Percentiles rank a stretch among this genome's conserved stretches.
These are phyloP conservation scores for Drechslera avenae DNA, from an alignment of 2,329 filamentous ascomycete species.

Conservation along the genomic window DNA sequence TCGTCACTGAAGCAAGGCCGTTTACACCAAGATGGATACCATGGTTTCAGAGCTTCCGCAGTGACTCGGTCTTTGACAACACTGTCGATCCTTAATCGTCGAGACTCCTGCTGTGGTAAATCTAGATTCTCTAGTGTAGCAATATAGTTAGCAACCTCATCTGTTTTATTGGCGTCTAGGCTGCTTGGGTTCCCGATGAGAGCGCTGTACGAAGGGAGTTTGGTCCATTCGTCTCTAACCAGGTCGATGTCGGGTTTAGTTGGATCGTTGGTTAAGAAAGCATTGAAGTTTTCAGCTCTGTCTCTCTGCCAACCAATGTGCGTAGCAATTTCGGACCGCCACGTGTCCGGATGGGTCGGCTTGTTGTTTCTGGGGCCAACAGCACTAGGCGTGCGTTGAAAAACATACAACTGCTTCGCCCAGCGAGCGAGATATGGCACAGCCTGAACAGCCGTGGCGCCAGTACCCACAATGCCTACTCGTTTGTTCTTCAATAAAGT, in stretches of 20 bases:
- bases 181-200: slow-evolving; percentile 11
- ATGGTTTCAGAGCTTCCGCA: slow-evolving; percentile 61
- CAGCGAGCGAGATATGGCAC: slow-evolving; percentile 52
- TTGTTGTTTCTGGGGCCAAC: slow-evolving; percentile 47
- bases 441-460: slow-evolving; percentile 42
- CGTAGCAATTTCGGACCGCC: slow-evolving; percentile 4
- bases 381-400: slow-evolving; percentile 60
- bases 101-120: background rate
- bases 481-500: slow-evolving; percentile 44
- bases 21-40: slow-evolving; percentile 69
- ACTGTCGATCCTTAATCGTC: too few relatives aligned
- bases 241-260: slow-evolving; percentile 42
- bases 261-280: slow-evolving; percentile 44
- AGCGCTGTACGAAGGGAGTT: slow-evolving; percentile 27
- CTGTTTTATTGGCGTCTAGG: background rate
- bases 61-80: slow-evolving; percentile 60
- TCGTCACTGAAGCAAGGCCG: slow-evolving; percentile 66
- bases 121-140: too few relatives aligned
- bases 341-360: slow-evolving; percentile 18
- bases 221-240: slow-evolving; percentile 58
- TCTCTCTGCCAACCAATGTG: slow-evolving; percentile 53
- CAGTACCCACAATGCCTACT: slow-evolving; percentile 45
- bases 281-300: slow-evolving; percentile 55
- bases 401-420: slow-evolving; percentile 59
- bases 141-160: too few relatives aligned